Conservation (phyloP, 495 filamentous ascomycete species). For the Penicillium crystallinum region DNA sequence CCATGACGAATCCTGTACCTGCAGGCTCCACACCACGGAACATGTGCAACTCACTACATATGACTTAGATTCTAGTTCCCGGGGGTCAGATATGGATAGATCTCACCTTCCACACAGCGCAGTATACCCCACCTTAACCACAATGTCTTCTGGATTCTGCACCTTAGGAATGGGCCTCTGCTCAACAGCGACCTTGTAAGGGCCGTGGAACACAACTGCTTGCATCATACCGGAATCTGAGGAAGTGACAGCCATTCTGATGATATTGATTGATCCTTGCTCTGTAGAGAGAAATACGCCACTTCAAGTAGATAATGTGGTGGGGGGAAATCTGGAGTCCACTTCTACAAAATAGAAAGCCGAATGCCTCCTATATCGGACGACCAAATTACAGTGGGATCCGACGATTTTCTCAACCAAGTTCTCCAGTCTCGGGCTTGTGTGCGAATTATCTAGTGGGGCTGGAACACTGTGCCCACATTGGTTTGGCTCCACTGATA, state of each 20-base stretch:
- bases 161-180: conserved; percentile 52
- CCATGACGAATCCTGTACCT: conserved; percentile 62
- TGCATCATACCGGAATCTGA: conserved; percentile 36
- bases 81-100: background rate
- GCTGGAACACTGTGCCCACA: background rate
- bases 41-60: conserved; percentile 74
- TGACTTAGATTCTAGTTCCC: background rate
- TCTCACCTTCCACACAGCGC: conserved; percentile 87
- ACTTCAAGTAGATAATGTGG: background rate
- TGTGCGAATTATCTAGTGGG: conserved; percentile 12
- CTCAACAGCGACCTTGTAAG: conserved; percentile 44
- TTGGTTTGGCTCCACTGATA: conserved; percentile 1
- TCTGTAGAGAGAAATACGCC: background rate
- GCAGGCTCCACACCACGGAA: conserved; percentile 77
- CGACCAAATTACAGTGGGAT: background rate
- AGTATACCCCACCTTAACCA: conserved; percentile 80
- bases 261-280: background rate
- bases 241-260: conserved; percentile 6
- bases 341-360: background rate
- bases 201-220: conserved; percentile 47
- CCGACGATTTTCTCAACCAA: background rate
- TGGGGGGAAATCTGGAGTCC: background rate
- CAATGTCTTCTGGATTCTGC: conserved; percentile 65
- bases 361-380: background rate
- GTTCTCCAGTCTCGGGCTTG: conserved; percentile 6